Evolutionary conservation across 176 grass and related monocot species (phyloP), one percentile per base, ranked within the genome.

Genomic region (Themeda triandra): DNA sequence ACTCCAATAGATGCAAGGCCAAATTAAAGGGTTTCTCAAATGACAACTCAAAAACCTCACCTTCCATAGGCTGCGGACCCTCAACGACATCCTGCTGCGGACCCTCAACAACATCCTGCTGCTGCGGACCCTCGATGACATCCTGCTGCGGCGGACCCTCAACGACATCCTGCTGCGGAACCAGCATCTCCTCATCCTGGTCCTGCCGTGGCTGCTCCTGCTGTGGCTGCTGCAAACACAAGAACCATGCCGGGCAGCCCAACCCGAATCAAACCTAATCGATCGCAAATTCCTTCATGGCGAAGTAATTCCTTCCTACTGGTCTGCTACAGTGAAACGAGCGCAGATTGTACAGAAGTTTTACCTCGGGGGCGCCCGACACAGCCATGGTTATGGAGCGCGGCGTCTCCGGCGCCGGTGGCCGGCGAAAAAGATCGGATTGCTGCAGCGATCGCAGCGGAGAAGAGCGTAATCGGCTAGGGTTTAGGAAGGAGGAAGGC

Each of bases 1-100:
- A 71, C 9, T 24, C 8, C n/a, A 84, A 25, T 51, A 54, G 69
- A 82, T 41, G 30, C n/a, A 32, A 17, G 41, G 4, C 29, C 3
- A 76, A 9, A 85, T 40, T 56, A 56, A 56, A 23, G 49, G 51
- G 19, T 56, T 56, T 56, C 51, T 10, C 19, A 59, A 80, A 45
- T 80, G 40, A 25, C 4, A 30, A 24, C 30, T 6, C 54, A 67
- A 54, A 79, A 39, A 66, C 8, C 60, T 83, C 80, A 94, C 92
- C 92, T 54, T 94, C 86, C 92, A 94, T 94, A 3, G 86, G 83
- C 63, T 89, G 92, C 6, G 88, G 83, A 13, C 92, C 92, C 76
- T 91, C 79, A 13, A 33, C 32, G 4, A 33, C 32, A 33, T 33
- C 32, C 32, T 33, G 32, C 32, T 33, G 32, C 32, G 32, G 32